Evolutionary conservation across 352 stramenopile genomes (phyloP).

Genomic region (Thraustotheca clavata): DNA sequence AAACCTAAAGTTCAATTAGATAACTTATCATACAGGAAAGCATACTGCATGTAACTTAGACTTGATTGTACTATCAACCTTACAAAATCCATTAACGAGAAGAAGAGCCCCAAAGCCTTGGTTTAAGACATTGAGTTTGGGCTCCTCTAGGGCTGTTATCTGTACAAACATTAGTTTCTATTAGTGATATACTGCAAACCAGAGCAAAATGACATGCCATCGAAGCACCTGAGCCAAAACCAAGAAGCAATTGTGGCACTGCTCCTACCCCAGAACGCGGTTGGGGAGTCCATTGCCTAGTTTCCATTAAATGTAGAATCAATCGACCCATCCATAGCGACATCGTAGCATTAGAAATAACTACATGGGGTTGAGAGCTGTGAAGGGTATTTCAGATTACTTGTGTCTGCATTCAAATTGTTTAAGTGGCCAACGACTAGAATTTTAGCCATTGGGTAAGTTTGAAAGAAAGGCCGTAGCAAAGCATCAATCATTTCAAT

Average conservation of each 20-base stretch:
- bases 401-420: background rate
- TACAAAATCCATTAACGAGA: slow-evolving; percentile 37
- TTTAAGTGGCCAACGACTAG: slow-evolving; percentile 1
- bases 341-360: slow-evolving; percentile 47
- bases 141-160: slow-evolving; percentile 13
- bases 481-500: slow-evolving; percentile 46
- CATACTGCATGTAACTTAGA: slow-evolving; percentile 4
- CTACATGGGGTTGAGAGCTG: background rate
- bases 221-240: slow-evolving; percentile 46
- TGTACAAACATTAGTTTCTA: background rate
- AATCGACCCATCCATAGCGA: slow-evolving; percentile 38
- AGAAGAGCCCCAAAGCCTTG: slow-evolving; percentile 41
- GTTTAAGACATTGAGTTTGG: slow-evolving; percentile 32
- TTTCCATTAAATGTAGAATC: slow-evolving; percentile 40
- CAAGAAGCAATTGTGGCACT: slow-evolving; percentile 55
- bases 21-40: background rate
- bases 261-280: slow-evolving; percentile 52
- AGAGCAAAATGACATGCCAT: slow-evolving; percentile 38
- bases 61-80: slow-evolving; percentile 5
- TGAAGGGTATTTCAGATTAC: background rate
- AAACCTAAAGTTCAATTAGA: background rate
- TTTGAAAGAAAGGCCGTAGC: slow-evolving; percentile 46
- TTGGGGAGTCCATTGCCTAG: slow-evolving; percentile 63
- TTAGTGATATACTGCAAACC: background rate
- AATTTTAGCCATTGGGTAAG: slow-evolving; percentile 14